Base-by-base conservation (phyloP, 768 basidiomycete genomes). In the Termitomyces sp. region DNA sequence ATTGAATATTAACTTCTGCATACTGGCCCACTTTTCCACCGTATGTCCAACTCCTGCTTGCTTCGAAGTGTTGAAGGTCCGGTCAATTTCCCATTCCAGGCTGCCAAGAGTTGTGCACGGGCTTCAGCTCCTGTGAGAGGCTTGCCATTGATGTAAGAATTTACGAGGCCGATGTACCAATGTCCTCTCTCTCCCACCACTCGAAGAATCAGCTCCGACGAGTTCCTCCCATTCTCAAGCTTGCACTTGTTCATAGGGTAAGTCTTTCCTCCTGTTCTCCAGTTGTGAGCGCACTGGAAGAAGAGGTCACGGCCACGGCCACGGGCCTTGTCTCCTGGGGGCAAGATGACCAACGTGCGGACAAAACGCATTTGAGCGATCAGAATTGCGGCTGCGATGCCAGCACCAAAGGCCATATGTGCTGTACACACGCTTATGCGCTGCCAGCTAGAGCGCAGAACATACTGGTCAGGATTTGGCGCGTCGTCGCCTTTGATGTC, bases 391-490 rank as follows among this genome's bases (percentile, higher is more conserved):
- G 60, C 64, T 36, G 70, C 67, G 56, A 60, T 50, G 36, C 67
- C 71, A 54, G 66, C 60, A 44, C 71, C 68, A 49, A 70, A 60
- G 15, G 50, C 50, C n/a, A 69, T 58, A 50, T 72, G 70, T 25
- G 65, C 62, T 5, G 59, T 49, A 47, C 67, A 71, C 12, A 71
- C 61, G 20, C 63, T 66, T 15, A 65, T 51, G 12, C 72, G 65
- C 52, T 73, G 71, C 69, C 69, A 73, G 33, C 54, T 52, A 5
- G 72, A 70, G n/a, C 72, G 70, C 29, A 64, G 58, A 25, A 59
- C 60, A 52, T 67, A 70, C 38, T 56, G 46, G 18, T 64, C 53
- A 22, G 58, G 45, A 16, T 45, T 39, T 25, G 56, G 52, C 20
- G 51, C 27, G 38, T 59, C 46, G 16, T 50, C 48, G 39, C 45